These are phyloP conservation scores for Houttuynia cordata DNA, from an alignment of 164 flowering plant species.

Conservation along the genomic window DNA sequence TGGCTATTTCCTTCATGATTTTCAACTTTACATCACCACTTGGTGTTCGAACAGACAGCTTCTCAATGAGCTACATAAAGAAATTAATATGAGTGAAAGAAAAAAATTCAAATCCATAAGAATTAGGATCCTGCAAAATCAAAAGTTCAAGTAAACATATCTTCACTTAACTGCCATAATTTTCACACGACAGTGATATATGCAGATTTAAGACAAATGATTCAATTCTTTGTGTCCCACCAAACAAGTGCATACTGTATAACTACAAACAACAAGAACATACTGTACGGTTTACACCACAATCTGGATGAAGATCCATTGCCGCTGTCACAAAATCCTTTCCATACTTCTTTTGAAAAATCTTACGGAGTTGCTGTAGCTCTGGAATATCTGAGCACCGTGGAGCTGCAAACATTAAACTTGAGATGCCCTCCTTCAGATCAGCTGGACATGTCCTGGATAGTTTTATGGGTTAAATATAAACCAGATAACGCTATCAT, in stretches of 20 bases:
- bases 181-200: background rate
- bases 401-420: constrained; percentile 82
- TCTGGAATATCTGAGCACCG: constrained; percentile 93
- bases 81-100: background rate
- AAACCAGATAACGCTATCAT: too few relatives aligned
- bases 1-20: constrained; percentile 93
- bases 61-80: constrained; percentile 65
- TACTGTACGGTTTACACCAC: constrained; percentile 86
- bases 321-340: constrained; percentile 89
- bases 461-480: background rate
- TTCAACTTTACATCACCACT: constrained; percentile 76
- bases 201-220: background rate
- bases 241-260: background rate
- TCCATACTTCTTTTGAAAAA: constrained; percentile 86
- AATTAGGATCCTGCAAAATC: too few relatives aligned
- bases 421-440: constrained; percentile 86
- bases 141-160: too few relatives aligned
- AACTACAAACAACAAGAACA: background rate
- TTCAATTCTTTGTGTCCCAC: background rate
- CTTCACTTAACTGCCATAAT: background rate
- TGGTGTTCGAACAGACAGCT: constrained; percentile 85
- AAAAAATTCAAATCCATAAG: too few relatives aligned
- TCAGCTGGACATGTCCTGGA: constrained; percentile 88
- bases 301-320: constrained; percentile 66
- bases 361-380: constrained; percentile 37